These are phyloP conservation scores for Nothophytophthora sp. DNA, from an alignment of 352 stramenopile genomes.

Conservation along the genomic window DNA sequence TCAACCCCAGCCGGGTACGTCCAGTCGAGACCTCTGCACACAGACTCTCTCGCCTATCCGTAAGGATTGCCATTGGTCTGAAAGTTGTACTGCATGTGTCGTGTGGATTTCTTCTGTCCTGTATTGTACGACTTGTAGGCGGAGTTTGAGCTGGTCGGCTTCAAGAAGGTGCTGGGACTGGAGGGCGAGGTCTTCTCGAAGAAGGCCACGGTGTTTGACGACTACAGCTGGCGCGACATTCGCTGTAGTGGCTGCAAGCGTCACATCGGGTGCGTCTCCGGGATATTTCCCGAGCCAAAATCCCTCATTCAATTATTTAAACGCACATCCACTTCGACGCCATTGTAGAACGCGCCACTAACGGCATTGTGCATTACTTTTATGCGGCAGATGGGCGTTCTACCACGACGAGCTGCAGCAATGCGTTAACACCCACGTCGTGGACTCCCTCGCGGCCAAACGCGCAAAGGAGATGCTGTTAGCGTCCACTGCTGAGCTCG, in stretches of 20 bases:
- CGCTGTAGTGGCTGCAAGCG: constrained; percentile 74
- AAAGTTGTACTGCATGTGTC: too few relatives aligned
- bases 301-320: too few relatives aligned
- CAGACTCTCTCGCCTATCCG: too few relatives aligned
- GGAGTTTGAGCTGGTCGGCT: constrained; percentile 80
- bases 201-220: constrained; percentile 78
- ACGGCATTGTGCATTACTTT: too few relatives aligned
- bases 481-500: constrained; percentile 26
- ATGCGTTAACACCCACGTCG: constrained; percentile 64
- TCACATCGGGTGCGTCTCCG: constrained; percentile 68
- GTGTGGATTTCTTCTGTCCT: not conserved
- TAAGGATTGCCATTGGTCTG: not conserved
- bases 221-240: constrained; percentile 83
- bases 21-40: too few relatives aligned
- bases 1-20: constrained; percentile 71
- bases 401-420: constrained; percentile 77
- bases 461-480: constrained; percentile 42
- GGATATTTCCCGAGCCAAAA: too few relatives aligned
- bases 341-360: too few relatives aligned
- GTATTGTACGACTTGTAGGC: constrained; percentile 28
- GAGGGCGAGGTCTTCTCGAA: constrained; percentile 69
- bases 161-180: constrained; percentile 57
- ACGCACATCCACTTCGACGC: too few relatives aligned
- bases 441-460: constrained; percentile 47
- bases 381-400: constrained; percentile 67